Conservation (phyloP, 78 protist genomes). For the Chrysochromulina parva region DNA sequence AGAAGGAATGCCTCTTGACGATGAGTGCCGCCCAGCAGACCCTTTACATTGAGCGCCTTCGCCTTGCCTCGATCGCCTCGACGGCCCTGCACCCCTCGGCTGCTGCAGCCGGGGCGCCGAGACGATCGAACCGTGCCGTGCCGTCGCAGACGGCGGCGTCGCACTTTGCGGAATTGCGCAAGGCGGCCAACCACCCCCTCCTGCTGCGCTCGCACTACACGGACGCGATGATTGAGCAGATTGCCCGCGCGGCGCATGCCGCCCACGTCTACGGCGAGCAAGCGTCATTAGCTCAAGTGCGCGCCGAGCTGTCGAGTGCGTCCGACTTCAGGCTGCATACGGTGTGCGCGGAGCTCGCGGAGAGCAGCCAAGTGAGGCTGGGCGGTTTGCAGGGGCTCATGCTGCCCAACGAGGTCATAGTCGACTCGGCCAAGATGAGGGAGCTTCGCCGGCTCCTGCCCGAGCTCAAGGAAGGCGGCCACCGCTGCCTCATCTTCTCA, state of each 20-base stretch:
- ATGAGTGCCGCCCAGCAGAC: background rate
- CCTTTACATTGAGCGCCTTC: background rate
- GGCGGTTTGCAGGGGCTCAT: background rate
- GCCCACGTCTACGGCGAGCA: background rate
- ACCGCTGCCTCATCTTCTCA: slow-evolving; percentile 67
- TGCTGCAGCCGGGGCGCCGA: background rate
- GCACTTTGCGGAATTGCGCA: slow-evolving; percentile 8
- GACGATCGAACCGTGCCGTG: background rate
- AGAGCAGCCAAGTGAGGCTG: background rate
- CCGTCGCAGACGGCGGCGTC: no score
- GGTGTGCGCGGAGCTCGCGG: background rate
- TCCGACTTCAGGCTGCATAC: background rate
- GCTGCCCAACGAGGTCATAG: background rate
- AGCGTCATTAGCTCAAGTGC: background rate
- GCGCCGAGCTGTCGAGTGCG: background rate
- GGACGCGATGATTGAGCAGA: background rate
- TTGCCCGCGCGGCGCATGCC: background rate
- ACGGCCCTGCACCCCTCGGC: no score
- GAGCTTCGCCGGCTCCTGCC: slow-evolving; percentile 73
- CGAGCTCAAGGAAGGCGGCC: slow-evolving; percentile 59
- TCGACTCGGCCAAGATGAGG: slow-evolving; percentile 73
- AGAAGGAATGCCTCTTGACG: background rate
- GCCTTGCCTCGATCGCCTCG: no score
- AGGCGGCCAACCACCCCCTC: background rate
- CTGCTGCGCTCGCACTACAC: background rate